Conservation (phyloP, 2,329 filamentous ascomycete species). For the Trichoderma sp. region DNA sequence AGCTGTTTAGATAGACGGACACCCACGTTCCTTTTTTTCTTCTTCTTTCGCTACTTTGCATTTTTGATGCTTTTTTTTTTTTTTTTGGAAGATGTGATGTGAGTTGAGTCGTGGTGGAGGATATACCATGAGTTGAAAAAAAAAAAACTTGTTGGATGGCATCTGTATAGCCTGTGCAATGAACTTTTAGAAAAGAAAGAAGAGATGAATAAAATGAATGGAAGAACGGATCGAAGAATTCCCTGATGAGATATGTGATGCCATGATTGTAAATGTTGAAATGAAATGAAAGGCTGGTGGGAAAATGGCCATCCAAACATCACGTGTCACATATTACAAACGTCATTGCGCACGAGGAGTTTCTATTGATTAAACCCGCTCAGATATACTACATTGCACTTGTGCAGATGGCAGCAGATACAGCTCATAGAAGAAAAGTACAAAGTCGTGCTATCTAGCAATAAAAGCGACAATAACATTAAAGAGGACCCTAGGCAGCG, state of each 20-base stretch:
- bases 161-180: background rate
- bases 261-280: background rate
- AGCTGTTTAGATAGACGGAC: conserved; percentile 16
- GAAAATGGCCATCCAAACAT: too few relatives aligned
- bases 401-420: background rate
- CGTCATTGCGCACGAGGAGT: too few relatives aligned
- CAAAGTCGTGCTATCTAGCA: background rate
- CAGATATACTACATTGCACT: too few relatives aligned
- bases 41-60: background rate
- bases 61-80: background rate
- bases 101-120: conserved; percentile 13
- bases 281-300: background rate
- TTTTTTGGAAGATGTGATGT: background rate
- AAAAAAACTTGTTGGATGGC: conserved; percentile 8
- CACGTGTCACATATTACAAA: too few relatives aligned
- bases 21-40: conserved; percentile 15
- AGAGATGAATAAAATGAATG: background rate
- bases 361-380: too few relatives aligned
- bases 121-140: conserved; percentile 19
- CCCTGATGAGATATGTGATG: background rate
- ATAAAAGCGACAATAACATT: background rate
- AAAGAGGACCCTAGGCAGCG: background rate
- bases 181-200: background rate
- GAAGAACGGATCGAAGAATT: background rate
- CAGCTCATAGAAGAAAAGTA: background rate